Evolutionary conservation across 2,329 filamentous ascomycete species (phyloP).

Genomic region (Huntiella abstrusa): DNA sequence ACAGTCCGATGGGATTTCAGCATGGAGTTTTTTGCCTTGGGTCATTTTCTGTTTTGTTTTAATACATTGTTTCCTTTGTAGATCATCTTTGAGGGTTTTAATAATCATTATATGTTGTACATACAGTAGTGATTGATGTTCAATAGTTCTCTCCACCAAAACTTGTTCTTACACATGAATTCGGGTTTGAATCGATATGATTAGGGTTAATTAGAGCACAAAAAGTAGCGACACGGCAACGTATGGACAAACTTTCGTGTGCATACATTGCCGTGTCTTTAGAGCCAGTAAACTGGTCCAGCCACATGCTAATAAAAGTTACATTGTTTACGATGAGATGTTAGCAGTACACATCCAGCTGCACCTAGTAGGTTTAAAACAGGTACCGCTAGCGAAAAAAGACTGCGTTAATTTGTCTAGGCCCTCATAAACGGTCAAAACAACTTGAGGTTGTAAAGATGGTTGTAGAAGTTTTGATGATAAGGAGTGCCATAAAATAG

Average conservation of each 20-base stretch:
- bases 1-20: too few species aligned
- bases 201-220: too few species aligned
- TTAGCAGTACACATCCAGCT: conserved; percentile 96
- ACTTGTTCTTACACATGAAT: too few species aligned
- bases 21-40: too few species aligned
- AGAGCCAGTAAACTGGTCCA: neutral
- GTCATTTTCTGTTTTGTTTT: too few species aligned
- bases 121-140: too few species aligned
- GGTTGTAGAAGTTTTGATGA: conserved; percentile 55
- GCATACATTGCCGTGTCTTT: neutral
- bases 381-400: conserved; percentile 99
- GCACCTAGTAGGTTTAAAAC: conserved; percentile 50
- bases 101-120: too few species aligned
- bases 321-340: conserved; percentile 27
- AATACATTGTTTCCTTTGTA: too few species aligned
- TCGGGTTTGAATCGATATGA: too few species aligned
- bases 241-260: too few species aligned
- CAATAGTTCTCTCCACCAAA: too few species aligned
- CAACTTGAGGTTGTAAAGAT: conserved; percentile 43
- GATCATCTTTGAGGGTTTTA: too few species aligned
- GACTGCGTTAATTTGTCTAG: conserved; percentile 58
- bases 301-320: neutral
- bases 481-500: conserved; percentile 75
- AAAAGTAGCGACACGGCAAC: neutral
- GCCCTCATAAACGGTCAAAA: conserved; percentile 85